Conservation (phyloP, 805 yeast genomes). For the Metschnikowia bowlesiae region DNA sequence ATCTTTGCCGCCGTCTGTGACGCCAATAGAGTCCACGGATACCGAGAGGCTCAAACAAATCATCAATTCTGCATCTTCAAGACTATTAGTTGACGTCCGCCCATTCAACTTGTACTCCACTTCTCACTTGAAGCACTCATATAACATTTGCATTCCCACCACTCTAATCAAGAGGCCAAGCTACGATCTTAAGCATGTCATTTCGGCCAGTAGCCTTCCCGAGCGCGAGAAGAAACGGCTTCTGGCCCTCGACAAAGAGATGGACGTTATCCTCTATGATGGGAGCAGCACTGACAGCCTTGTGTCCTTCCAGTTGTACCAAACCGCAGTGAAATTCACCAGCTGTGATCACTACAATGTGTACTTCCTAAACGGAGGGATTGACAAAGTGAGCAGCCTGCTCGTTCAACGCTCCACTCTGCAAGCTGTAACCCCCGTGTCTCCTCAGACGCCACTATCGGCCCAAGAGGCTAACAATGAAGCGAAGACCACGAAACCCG, state of each 20-base stretch:
- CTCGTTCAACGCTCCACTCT: slow-evolving; percentile 9
- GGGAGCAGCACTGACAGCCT: slow-evolving; percentile 19
- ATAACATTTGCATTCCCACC: slow-evolving; percentile 42
- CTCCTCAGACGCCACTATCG: slow-evolving; percentile 9
- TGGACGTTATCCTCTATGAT: slow-evolving; percentile 33
- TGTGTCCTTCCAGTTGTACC: slow-evolving; percentile 28
- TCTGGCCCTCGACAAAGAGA: slow-evolving; percentile 10
- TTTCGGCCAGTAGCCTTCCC: slow-evolving; percentile 29
- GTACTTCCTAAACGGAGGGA: slow-evolving; percentile 27
- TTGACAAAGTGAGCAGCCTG: slow-evolving; percentile 12
- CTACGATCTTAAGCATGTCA: slow-evolving; percentile 28
- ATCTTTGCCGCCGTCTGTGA: slow-evolving; percentile 11
- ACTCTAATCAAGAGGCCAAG: slow-evolving; percentile 39
- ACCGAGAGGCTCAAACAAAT: slow-evolving; percentile 4
- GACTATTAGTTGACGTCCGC: slow-evolving; percentile 33
- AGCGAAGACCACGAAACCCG: not conserved
- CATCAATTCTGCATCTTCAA: not conserved
- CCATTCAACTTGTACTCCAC: slow-evolving; percentile 34
- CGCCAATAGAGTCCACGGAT: slow-evolving; percentile 9
- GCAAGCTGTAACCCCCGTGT: slow-evolving; percentile 12
- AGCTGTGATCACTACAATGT: slow-evolving; percentile 20
- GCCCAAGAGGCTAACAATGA: slow-evolving; percentile 2
- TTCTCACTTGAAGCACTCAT: slow-evolving; percentile 27
- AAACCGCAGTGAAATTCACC: slow-evolving; percentile 30
- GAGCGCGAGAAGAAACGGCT: slow-evolving; percentile 18